These are phyloP conservation scores for Santalum album DNA, from an alignment of 164 flowering plant species.

Conservation along the genomic window DNA sequence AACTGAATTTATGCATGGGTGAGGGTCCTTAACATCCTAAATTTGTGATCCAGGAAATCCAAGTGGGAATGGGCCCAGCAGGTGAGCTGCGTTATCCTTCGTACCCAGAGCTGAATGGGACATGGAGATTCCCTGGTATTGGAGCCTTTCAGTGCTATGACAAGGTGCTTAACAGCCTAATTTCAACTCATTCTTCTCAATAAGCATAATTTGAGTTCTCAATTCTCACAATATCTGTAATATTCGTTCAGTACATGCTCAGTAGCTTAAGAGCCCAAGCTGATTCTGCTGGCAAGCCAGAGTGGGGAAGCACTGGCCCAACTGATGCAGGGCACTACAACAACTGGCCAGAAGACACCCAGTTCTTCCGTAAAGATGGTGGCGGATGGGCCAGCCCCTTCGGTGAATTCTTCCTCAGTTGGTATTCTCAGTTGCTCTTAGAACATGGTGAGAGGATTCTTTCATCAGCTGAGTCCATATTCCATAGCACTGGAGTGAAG, in stretches of 20 bases:
- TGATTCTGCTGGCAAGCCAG: constrained; percentile 67
- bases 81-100: constrained; percentile 97
- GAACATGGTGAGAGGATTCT: constrained; percentile 81
- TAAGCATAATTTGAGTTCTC: background rate
- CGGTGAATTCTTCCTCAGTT: constrained; percentile 82
- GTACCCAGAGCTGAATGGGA: constrained; percentile 82
- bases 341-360: constrained; percentile 92
- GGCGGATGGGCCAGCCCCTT: constrained; percentile 72
- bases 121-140: constrained; percentile 92
- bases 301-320: constrained; percentile 90
- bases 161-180: constrained; percentile 38
- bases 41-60: constrained; percentile 64
- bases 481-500: constrained; percentile 41
- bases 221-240: background rate
- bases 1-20: too few relatives aligned
- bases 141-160: constrained; percentile 97
- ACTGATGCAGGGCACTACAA: constrained; percentile 88
- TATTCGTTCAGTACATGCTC: constrained; percentile 64
- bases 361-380: constrained; percentile 64
- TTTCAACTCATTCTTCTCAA: background rate
- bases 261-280: constrained; percentile 83
- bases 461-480: constrained; percentile 42
- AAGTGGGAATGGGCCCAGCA: constrained; percentile 98
- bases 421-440: constrained; percentile 90
- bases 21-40: background rate